These are phyloP conservation scores for Cercospora beticola DNA, from an alignment of 2,329 filamentous ascomycete species.

Conservation along the genomic window DNA sequence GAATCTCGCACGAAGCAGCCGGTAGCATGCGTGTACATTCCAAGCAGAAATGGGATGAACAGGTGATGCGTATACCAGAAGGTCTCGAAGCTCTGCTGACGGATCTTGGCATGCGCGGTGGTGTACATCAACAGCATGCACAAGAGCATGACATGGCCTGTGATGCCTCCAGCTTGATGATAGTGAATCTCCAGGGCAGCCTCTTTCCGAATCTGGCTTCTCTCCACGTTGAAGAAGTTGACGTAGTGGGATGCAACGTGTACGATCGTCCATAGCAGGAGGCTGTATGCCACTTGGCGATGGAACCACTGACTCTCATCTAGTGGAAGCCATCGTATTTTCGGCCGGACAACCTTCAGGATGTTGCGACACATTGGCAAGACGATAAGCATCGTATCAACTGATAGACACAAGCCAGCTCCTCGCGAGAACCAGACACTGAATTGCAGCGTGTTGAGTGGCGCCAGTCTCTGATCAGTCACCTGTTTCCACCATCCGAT, in stretches of 20 bases:
- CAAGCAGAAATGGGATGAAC: slow-evolving; percentile 94
- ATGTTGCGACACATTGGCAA: slow-evolving; percentile 93
- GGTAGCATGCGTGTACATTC: slow-evolving; percentile 90
- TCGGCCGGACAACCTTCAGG: slow-evolving; percentile 79
- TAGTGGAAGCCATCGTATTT: slow-evolving; percentile 83
- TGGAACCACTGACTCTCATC: slow-evolving; percentile 98
- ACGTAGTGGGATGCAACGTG: slow-evolving; percentile 86
- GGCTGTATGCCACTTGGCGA: slow-evolving; percentile 84
- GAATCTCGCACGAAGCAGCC: slow-evolving; percentile 95
- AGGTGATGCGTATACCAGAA: slow-evolving; percentile 99
- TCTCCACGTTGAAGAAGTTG: slow-evolving; percentile 97
- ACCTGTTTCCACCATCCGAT: slow-evolving; percentile 62
- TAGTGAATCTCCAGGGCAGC: slow-evolving; percentile 91
- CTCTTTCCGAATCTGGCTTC: slow-evolving; percentile 74
- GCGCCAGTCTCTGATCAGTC: slow-evolving; percentile 64
- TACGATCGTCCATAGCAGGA: slow-evolving; percentile 76
- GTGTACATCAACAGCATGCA: slow-evolving; percentile 99
- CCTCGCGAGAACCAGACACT: slow-evolving; percentile 97
- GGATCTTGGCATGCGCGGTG: slow-evolving; percentile 86
- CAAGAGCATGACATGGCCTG: slow-evolving; percentile 95
- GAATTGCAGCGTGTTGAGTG: slow-evolving; percentile 76
- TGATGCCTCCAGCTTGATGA: slow-evolving; percentile 82
- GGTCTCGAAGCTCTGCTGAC: slow-evolving; percentile 95
- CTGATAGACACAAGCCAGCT: slow-evolving; percentile 78
- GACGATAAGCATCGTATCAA: slow-evolving; percentile 84